Base-by-base conservation (phyloP, 179 eudicot species). In the Beta lomatogona region DNA sequence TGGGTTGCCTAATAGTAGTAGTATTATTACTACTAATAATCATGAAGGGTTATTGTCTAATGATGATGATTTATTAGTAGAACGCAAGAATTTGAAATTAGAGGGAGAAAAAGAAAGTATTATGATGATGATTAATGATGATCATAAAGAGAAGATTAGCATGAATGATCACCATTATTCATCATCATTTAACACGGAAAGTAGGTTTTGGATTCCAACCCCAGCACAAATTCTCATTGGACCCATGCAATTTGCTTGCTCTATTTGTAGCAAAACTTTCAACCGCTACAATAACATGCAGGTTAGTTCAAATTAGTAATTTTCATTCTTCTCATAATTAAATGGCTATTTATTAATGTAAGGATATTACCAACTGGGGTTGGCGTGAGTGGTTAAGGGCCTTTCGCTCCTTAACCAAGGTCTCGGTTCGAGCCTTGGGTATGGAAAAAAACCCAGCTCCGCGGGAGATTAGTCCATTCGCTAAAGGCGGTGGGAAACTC, bases 241-340 rank as follows among this genome's bases (percentile, higher is more conserved):
- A 36, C 97, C 98, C 59, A 94, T 94, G 98, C 95, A 92, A 79
- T 94, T 94, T 90, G 82, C 91, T 79, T 94, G 98, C 86, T 79
- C 89, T 28, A 89, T 94, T 76, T 94, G 98, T 82, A 90, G 80
- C 90, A 94, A 94, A 86, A 89, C 93, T 88, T 94, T 94, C 92
- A 94, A 91, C 82, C 89, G 98, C 75, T 92, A 94, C 93, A 94
- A 94, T 78, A 94, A 94, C 89, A 92, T 94, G 98, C 98, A 91
- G 97, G 98, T 93, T 77, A 55, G 78, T 53, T 71, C 45, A 44
- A 36, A 36, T 36, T 22, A 6, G 36, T 57, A 13, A 5, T 3
- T 44, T 57, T 14, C 11, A 36, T 7, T 28, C 8, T 14, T 25
- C 41, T 36, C 3, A 4, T 71, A 5, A 6, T 44, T 5, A 4